Evolutionary conservation across 2,329 filamentous ascomycete species (phyloP).

Genomic region (Kalmusia sp.): DNA sequence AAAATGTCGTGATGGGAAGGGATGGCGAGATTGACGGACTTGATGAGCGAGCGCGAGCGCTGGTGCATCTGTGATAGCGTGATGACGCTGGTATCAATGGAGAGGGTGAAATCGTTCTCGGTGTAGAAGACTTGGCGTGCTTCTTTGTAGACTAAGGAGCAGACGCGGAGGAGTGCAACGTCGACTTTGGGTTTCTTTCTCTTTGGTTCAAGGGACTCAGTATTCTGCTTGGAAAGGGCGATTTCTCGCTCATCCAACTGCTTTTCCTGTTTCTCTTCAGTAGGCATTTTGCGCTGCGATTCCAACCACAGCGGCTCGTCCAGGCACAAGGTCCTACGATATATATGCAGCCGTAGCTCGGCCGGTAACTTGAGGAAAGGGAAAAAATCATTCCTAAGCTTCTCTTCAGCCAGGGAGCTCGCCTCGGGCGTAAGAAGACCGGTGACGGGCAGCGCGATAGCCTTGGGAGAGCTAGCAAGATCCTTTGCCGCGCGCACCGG

Average conservation of each 20-base stretch:
- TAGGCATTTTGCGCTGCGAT: conserved; percentile 20
- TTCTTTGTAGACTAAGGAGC: conserved; percentile 47
- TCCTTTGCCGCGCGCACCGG: not conserved
- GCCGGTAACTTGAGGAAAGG: conserved; percentile 53
- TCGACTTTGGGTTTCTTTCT: conserved; percentile 3
- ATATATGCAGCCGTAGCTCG: conserved; percentile 56
- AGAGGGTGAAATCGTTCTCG: conserved; percentile 45
- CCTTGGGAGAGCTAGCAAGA: not conserved
- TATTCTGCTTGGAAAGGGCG: too few species aligned
- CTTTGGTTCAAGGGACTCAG: too few species aligned
- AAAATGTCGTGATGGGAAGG: conserved; percentile 55
- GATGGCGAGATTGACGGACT: conserved; percentile 52
- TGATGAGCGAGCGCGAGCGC: conserved; percentile 52
- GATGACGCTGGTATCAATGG: conserved; percentile 45
- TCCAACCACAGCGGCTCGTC: conserved; percentile 40
- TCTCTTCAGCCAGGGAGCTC: conserved; percentile 24
- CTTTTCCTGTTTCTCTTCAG: conserved; percentile 16
- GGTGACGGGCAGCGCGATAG: not conserved
- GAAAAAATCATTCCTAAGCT: conserved; percentile 30
- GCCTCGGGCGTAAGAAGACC: conserved; percentile 30
- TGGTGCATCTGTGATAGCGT: conserved; percentile 52
- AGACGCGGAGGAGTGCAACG: conserved; percentile 47
- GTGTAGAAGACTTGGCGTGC: conserved; percentile 40
- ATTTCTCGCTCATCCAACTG: too few species aligned
- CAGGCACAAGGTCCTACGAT: conserved; percentile 46